Evolutionary conservation across 495 filamentous ascomycete genomes (phyloP).

Genomic region (Xeromyces bisporus): DNA sequence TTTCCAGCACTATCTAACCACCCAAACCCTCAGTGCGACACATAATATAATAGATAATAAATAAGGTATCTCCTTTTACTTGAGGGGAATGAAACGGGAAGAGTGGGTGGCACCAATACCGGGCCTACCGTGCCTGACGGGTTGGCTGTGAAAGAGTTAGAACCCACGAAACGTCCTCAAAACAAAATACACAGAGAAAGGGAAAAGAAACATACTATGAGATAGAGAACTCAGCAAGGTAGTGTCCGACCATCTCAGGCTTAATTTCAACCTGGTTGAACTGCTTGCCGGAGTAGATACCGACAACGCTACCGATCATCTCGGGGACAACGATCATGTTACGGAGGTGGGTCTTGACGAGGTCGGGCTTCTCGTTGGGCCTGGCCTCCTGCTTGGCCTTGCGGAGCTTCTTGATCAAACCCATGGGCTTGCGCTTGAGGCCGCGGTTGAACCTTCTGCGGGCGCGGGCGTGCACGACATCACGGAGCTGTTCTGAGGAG

Average conservation of each 20-base stretch:
- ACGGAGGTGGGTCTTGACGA: slow-evolving; percentile 97
- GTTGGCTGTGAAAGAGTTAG: slow-evolving; percentile 54
- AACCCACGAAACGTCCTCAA: slow-evolving; percentile 5
- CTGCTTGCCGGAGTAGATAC: slow-evolving; percentile 99
- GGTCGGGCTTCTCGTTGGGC: slow-evolving; percentile 98
- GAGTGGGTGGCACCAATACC: slow-evolving; percentile 99
- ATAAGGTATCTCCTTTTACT: slow-evolving; percentile 48
- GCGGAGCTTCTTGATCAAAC: slow-evolving; percentile 98
- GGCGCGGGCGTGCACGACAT: slow-evolving; percentile 96
- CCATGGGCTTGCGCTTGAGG: slow-evolving; percentile 99
- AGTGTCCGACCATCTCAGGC: slow-evolving; percentile 99
- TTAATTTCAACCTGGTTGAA: slow-evolving; percentile 99
- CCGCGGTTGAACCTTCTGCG: slow-evolving; percentile 98
- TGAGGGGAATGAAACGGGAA: slow-evolving; percentile 99
- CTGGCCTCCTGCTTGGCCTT: slow-evolving; percentile 99
- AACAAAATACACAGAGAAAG: slow-evolving; percentile 5
- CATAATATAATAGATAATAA: slow-evolving; percentile 18
- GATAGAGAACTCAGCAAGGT: slow-evolving; percentile 97
- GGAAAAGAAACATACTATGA: slow-evolving; percentile 69
- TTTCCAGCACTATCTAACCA: slow-evolving; percentile 12
- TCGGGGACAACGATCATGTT: slow-evolving; percentile 98
- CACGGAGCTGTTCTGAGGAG: slow-evolving; percentile 92
- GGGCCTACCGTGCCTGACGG: slow-evolving; percentile 98
- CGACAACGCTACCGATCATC: slow-evolving; percentile 97
- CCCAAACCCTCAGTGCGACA: slow-evolving; percentile 17